These are phyloP conservation scores for Erodium trifolium DNA, from an alignment of 441 rosid species.

Conservation along the genomic window DNA sequence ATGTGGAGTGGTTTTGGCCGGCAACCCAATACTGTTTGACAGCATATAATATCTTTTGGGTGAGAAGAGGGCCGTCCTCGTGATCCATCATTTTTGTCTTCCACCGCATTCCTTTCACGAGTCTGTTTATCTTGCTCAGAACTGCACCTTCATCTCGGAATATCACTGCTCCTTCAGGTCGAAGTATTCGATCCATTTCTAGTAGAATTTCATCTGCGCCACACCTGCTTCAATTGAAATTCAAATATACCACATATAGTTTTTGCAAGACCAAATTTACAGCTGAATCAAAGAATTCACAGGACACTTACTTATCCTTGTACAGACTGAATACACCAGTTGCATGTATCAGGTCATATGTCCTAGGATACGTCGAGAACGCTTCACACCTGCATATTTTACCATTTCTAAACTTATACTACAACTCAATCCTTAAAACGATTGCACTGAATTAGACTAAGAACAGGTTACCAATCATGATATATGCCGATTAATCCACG, in stretches of 20 bases:
- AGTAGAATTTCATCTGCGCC: constrained; percentile 71
- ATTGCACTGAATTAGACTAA: too few species aligned
- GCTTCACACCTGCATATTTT: constrained; percentile 50
- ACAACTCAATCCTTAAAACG: too few species aligned
- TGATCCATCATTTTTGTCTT: constrained; percentile 76
- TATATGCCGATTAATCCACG: not conserved
- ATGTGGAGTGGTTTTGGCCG: not conserved
- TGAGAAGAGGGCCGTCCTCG: constrained; percentile 39
- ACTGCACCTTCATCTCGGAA: constrained; percentile 72
- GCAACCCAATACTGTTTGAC: not conserved
- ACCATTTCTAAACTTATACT: too few species aligned
- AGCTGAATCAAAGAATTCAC: too few species aligned
- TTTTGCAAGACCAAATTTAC: too few species aligned
- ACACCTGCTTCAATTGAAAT: constrained; percentile 40
- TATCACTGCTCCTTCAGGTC: constrained; percentile 84
- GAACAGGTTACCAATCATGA: not conserved
- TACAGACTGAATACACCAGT: constrained; percentile 46
- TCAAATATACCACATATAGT: too few species aligned
- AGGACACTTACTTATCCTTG: constrained; percentile 35
- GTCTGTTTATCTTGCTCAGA: constrained; percentile 56
- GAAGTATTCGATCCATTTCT: constrained; percentile 78
- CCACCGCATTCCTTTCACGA: constrained; percentile 81
- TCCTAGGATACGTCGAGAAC: constrained; percentile 55
- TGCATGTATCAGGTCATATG: constrained; percentile 52
- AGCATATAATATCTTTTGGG: constrained; percentile 52